These are phyloP conservation scores for Penicillium sp. DNA, from an alignment of 2,329 filamentous ascomycete species.

Conservation along the genomic window DNA sequence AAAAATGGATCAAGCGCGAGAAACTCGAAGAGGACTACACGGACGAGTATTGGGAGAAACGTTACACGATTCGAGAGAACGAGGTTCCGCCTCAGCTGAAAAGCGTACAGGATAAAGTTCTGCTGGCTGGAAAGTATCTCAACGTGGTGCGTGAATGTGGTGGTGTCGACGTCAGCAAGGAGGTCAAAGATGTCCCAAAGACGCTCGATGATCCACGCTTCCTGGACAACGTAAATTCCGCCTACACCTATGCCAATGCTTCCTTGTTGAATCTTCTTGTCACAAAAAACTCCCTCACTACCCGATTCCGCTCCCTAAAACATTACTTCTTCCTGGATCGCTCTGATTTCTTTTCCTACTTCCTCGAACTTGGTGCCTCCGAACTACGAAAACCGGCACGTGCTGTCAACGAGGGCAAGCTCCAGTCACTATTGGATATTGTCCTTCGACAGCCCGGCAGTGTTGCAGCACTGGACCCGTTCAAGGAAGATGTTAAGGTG, in stretches of 20 bases:
- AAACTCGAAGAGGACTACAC: slow-evolving; percentile 94
- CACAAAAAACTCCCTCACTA: slow-evolving; percentile 87
- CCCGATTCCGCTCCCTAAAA: slow-evolving; percentile 84
- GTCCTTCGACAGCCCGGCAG: slow-evolving; percentile 95
- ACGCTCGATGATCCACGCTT: slow-evolving; percentile 92
- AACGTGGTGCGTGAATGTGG: slow-evolving; percentile 98
- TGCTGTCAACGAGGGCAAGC: slow-evolving; percentile 84
- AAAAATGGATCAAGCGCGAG: slow-evolving; percentile 90
- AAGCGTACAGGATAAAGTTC: slow-evolving; percentile 86
- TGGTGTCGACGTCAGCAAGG: slow-evolving; percentile 89
- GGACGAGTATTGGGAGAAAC: slow-evolving; percentile 98
- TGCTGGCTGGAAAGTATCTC: slow-evolving; percentile 94
- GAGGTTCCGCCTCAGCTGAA: slow-evolving; percentile 91
- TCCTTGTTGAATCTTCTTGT: slow-evolving; percentile 87
- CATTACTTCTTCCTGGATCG: slow-evolving; percentile 99
- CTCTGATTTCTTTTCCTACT: slow-evolving; percentile 97
- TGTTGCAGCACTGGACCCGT: slow-evolving; percentile 89
- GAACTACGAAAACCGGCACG: slow-evolving; percentile 89
- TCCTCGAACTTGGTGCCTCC: slow-evolving; percentile 84
- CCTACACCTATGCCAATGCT: slow-evolving; percentile 93
- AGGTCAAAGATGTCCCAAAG: slow-evolving; percentile 80
- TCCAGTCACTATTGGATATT: slow-evolving; percentile 93
- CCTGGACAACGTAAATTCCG: slow-evolving; percentile 90
- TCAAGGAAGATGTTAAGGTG: slow-evolving; percentile 97
- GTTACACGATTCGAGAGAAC: slow-evolving; percentile 89